These are phyloP conservation scores for Thalia dealbata DNA, from an alignment of 176 grass and related monocot genomes.

Conservation along the genomic window DNA sequence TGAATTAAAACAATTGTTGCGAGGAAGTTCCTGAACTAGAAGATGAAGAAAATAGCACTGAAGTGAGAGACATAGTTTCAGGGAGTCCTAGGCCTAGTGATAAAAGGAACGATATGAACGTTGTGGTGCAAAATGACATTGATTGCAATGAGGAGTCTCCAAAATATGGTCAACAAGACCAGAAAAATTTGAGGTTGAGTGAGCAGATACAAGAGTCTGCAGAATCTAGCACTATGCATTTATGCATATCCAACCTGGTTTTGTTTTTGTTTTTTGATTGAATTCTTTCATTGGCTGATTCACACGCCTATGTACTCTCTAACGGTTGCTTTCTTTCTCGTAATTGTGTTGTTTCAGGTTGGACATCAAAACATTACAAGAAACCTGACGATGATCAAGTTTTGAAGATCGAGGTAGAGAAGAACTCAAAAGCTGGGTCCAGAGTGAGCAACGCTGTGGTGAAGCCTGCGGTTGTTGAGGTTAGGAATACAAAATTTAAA, in stretches of 20 bases:
- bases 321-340: too few species aligned
- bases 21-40: neutral
- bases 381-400: neutral
- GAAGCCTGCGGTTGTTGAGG: neutral
- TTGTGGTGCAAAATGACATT: neutral
- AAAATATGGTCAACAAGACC: neutral
- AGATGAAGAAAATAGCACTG: neutral
- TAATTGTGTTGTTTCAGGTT: too few species aligned
- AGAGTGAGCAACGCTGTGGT: neutral
- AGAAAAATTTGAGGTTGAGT: neutral
- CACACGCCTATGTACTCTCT: too few species aligned
- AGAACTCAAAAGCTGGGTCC: neutral
- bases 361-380: slow-evolving; percentile 1
- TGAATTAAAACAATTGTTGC: neutral
- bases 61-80: neutral
- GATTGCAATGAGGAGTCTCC: neutral
- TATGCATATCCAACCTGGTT: too few species aligned
- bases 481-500: neutral
- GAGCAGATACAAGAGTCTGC: neutral
- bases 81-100: neutral
- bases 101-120: neutral
- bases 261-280: too few species aligned
- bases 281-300: too few species aligned
- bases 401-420: neutral
- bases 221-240: slow-evolving; percentile 4